Base-by-base conservation (phyloP, 1,284 basidiomycete species). In the Macrocystidia cucumis region DNA sequence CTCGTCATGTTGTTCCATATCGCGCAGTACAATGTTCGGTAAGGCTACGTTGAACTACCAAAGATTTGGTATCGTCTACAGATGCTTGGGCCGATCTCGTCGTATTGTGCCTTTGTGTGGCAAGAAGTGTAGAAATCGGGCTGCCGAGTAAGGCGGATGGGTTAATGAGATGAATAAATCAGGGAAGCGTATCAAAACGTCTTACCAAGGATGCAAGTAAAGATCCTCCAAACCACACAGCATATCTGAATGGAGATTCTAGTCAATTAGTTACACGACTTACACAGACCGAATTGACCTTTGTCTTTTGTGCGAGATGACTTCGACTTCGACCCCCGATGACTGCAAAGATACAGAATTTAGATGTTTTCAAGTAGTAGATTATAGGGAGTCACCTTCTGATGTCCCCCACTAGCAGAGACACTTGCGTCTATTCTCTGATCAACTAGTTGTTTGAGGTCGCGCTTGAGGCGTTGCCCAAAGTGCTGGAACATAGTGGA, bases 401-500 rank as follows among this genome's bases (percentile, higher is more conserved):
- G 76, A 16, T 69, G 63, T 45, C 80, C 82, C 8, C 92, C 92
- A 41, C 83, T 86, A 3, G 81, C 74, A 20, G 74, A 55, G 31
- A 82, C 87, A 45, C 79, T 85, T 2, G 78, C 78, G 41, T 90
- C 85, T 42, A 98, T 74, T 39, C 96, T 72, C 42, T 82, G 81
- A 59, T 98, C 93, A 27, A 98, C 96, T 28, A 99, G 68, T 46
- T 90, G 80, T 64, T 93, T 93, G 37, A 99, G 65, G 56, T 98
- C 96, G 37, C 93, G 82, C 65, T 97, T 93, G 44, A 99, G 74
- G 37, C 96, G 80, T 54, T 91, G 83, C 11, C 91, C 92, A 59
- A 99, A 98, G 68, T 98, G 86, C 51, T 96, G 87, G 69, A 93
- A 96, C 92, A 95, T 95, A 34, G 92, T 97, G 9, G 87, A 91